A percentile compares a stretch with the other conserved stretches of the same genome.
These are phyloP conservation scores for Penicillium canariense DNA, from an alignment of 495 filamentous ascomycete species.

Conservation along the genomic window DNA sequence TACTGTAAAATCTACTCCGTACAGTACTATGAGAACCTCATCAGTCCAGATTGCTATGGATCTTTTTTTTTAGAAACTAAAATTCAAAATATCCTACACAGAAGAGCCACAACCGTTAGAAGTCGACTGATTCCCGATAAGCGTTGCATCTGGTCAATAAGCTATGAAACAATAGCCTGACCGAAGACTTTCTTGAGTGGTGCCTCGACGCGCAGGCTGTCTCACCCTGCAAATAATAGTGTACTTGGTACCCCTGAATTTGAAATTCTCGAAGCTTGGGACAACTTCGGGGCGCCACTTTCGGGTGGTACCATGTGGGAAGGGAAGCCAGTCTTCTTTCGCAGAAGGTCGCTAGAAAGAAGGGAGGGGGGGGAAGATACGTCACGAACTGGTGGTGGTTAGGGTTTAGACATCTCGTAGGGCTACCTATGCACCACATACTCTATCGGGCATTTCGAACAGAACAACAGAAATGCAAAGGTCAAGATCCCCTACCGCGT, in stretches of 20 bases:
- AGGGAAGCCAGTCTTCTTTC: background rate
- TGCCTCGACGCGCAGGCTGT: background rate
- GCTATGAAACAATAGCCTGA: background rate
- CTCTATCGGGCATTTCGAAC: background rate
- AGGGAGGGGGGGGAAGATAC: background rate
- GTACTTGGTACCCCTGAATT: background rate
- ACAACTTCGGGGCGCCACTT: background rate
- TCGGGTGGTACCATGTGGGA: slow-evolving; percentile 1
- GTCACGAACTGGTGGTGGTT: background rate
- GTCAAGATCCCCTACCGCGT: background rate
- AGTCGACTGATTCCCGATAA: background rate
- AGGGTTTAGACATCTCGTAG: no score
- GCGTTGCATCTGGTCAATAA: background rate
- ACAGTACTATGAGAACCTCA: background rate
- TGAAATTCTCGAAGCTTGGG: background rate
- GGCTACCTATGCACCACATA: background rate
- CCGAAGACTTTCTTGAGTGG: background rate
- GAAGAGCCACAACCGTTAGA: background rate
- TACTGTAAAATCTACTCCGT: no score
- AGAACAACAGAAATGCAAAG: background rate
- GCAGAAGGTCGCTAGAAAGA: background rate
- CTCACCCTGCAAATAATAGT: background rate
- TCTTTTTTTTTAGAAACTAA: background rate
- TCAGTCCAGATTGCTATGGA: background rate
- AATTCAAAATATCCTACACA: background rate